Evolutionary conservation across 768 basidiomycete genomes (phyloP), one percentile per base, ranked within the genome.

Genomic region (Cubamyces lactineus): DNA sequence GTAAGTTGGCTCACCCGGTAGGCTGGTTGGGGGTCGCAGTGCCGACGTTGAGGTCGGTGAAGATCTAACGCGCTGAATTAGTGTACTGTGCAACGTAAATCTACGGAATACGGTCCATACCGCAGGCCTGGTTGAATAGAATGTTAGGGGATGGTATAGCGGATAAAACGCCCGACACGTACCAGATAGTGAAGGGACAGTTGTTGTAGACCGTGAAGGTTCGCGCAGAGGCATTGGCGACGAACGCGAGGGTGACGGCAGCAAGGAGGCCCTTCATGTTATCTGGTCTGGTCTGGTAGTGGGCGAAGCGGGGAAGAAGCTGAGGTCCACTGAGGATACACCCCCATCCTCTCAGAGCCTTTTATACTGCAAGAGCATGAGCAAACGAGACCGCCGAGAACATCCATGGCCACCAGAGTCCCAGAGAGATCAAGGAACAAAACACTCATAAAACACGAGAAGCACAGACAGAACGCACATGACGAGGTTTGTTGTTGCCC

Each of bases 181-280:
- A 77, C 78, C 78, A 79, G 53, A 79, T 74, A 12, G 78, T 79
- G 69, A 77, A 80, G 3, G 76, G 73, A 64, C 78, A 79, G 47
- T 64, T 69, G 61, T 80, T 80, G 70, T 70, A 70, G 30, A 79
- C 76, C 11, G 75, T 78, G 66, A 80, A 76, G 11, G 71, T 75
- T 11, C 67, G 43, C n/a, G 62, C 62, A 3, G 56, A 21, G 5
- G 51, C 56, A 13, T 40, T 53, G 2, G 62, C 51, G 23, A 42
- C 56, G 17, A 63, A 41, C 5, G 57, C 57, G 43, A 63, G 62
- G 12, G 62, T 40, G 54, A 63, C 62, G 41, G 53, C 39, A 56
- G 61, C 53, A 62, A 57, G 23, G 39, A 62, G 49, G 54, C 47
- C 54, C 40, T 56, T 55, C 61, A 62, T 62, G 41, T 30, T 49